Percentiles rank a stretch among this genome's conserved stretches.
Evolutionary conservation across 208 protist species (phyloP).

Genomic region (Herpetomonas samuelpessoai): DNA sequence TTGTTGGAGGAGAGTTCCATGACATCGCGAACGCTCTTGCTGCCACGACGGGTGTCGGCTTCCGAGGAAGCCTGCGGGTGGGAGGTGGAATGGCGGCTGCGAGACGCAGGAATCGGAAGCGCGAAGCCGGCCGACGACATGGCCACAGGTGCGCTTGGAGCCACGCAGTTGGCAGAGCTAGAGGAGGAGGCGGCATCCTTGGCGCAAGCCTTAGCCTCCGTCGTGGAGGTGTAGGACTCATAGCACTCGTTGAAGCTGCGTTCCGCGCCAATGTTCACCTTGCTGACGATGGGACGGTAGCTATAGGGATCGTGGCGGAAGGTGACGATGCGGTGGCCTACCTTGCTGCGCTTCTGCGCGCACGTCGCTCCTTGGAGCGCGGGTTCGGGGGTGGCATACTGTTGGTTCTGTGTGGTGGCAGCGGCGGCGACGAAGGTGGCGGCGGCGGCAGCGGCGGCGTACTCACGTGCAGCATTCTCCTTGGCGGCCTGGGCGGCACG

Average conservation of each 20-base stretch:
- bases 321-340: constrained; percentile 1
- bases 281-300: constrained; percentile 18
- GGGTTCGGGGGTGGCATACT: too few species aligned
- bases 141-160: neutral
- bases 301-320: constrained; percentile 57
- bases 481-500: neutral
- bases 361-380: too few species aligned
- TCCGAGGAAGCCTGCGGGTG: too few species aligned
- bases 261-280: constrained; percentile 14
- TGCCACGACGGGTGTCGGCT: neutral
- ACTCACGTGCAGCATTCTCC: too few species aligned
- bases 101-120: constrained; percentile 9
- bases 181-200: too few species aligned
- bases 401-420: too few species aligned
- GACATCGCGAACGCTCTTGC: neutral
- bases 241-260: constrained; percentile 23
- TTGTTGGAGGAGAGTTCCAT: constrained; percentile 5
- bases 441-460: too few species aligned
- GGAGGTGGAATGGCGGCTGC: too few species aligned
- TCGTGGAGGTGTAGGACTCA: constrained; percentile 1
- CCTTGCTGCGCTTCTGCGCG: neutral
- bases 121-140: constrained; percentile 17
- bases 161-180: neutral
- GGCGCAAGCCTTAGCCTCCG: neutral
- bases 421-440: neutral